Base-by-base conservation (phyloP, 2,329 filamentous ascomycete species). In the Trichoderma sp. region DNA sequence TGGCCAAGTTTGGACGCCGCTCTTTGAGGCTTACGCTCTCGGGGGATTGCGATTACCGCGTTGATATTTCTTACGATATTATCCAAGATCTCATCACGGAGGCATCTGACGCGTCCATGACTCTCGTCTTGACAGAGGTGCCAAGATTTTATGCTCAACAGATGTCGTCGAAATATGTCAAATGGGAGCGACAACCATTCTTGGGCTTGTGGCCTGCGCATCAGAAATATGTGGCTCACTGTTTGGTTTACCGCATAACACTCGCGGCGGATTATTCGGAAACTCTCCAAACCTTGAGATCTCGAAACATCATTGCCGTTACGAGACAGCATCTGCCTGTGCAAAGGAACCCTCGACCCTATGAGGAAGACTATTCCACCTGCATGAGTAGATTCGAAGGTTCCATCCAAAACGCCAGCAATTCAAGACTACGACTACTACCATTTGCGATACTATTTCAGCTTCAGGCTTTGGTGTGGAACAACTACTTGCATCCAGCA, bases 391-490 rank as follows among this genome's bases (percentile, higher is more conserved):
- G 71, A 8, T 80, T 88, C 53, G 80, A 81, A 23, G 74, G 75
- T 7, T 78, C 77, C 8, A 74, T 80, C 17, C 65, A 75, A 1
- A 78, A 78, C 7, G 47, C 70, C 1, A 73, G 59, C 69, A 78
- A 28, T 58, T 43, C 72, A 30, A 66, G 36, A 3, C 67, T 73
- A 26, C 57, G 28, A 2, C 75, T 88, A 11, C 30, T 71, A 81
- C 87, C 6, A 1, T 93, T 90, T 73, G 77, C 80, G 0, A 76
- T 90, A 1, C 82, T 88, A 6, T 92, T 89, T 75, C 90, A 92
- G 74, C 81, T 93, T 6, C 86, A 91, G 65, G 86, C 85, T 17
- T 80, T 95, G 6, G 88, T 90, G 0, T 84, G 85, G 75, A 92
- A 92, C 74, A 88, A 87, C 26, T 88, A 87, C 69, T 82, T 94